A percentile compares a stretch with the other conserved stretches of the same genome.
phyloP scores from a whole-genome alignment of 306 rosid species.

The Cicer cuneatum region DNA sequence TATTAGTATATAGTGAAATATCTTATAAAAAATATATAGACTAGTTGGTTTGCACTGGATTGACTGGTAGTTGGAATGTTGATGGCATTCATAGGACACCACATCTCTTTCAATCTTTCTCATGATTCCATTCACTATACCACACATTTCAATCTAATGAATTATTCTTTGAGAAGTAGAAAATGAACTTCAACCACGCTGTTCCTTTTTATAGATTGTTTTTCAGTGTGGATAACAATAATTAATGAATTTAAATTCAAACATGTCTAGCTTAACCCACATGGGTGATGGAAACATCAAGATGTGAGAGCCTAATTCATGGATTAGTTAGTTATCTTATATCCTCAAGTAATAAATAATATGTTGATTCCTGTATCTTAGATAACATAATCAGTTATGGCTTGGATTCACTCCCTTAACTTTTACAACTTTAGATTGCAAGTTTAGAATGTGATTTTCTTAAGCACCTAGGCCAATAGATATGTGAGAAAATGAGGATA shows the following conservation, averaged over 20 bases:
- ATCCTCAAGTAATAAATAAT: too few relatives aligned
- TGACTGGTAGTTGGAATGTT: constrained; percentile 17
- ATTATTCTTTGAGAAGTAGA: background rate
- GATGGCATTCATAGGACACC: background rate
- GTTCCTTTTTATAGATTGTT: background rate
- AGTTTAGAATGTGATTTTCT: too few relatives aligned
- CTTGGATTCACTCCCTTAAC: too few relatives aligned
- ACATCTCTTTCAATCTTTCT: constrained; percentile 34
- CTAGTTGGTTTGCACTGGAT: background rate
- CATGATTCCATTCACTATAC: background rate
- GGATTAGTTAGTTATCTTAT: too few relatives aligned
- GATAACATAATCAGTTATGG: too few relatives aligned
- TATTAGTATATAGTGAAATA: too few relatives aligned
- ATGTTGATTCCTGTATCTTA: too few relatives aligned
- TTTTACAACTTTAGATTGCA: too few relatives aligned
- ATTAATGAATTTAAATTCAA: background rate
- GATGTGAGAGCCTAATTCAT: too few relatives aligned
- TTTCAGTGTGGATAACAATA: constrained; percentile 9
- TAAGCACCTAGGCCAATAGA: too few relatives aligned
- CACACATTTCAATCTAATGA: background rate
- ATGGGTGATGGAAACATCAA: background rate
- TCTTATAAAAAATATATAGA: too few relatives aligned
- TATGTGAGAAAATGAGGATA: too few relatives aligned
- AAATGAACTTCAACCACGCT: background rate
- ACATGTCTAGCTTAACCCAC: background rate